phyloP scores from a whole-genome alignment of 192 early-diverging fungal species.

The Coemansia sp. region DNA sequence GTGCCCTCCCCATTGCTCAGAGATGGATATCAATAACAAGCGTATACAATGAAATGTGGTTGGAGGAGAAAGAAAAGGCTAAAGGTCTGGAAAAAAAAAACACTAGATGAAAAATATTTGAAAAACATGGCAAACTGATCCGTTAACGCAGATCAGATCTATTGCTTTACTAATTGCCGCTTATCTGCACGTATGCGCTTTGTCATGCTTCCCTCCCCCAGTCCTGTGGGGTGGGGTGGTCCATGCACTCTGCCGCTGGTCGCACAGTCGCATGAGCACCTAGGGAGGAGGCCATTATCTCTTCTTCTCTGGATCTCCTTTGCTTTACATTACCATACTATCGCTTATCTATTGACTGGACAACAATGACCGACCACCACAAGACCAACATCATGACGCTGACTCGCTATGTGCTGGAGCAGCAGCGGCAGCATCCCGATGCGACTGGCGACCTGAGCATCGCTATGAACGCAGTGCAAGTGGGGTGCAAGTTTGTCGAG shows the following conservation, averaged over 20 bases:
- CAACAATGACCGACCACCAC: slow-evolving; percentile 62
- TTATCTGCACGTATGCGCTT: background rate
- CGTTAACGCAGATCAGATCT: background rate
- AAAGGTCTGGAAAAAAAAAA: background rate
- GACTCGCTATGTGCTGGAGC: slow-evolving; percentile 87
- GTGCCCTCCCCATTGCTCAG: slow-evolving; percentile 50
- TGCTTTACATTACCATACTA: background rate
- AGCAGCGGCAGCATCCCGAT: slow-evolving; percentile 84
- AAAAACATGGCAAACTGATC: background rate
- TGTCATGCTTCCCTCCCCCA: background rate
- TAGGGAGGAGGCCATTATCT: background rate
- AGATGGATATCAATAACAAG: background rate
- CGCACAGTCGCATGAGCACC: background rate
- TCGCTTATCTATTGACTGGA: background rate
- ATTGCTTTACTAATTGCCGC: background rate
- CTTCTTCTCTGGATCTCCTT: background rate
- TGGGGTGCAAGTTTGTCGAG: slow-evolving; percentile 97
- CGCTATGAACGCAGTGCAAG: slow-evolving; percentile 85
- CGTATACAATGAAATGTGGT: background rate
- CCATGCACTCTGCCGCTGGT: background rate
- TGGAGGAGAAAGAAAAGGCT: background rate
- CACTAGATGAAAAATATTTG: too few species aligned
- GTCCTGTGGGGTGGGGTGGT: background rate
- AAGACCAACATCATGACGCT: slow-evolving; percentile 92
- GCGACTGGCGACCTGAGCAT: slow-evolving; percentile 94